phyloP scores from a whole-genome alignment of 148 eudicot genomes.

The Pouteria glomerata region DNA sequence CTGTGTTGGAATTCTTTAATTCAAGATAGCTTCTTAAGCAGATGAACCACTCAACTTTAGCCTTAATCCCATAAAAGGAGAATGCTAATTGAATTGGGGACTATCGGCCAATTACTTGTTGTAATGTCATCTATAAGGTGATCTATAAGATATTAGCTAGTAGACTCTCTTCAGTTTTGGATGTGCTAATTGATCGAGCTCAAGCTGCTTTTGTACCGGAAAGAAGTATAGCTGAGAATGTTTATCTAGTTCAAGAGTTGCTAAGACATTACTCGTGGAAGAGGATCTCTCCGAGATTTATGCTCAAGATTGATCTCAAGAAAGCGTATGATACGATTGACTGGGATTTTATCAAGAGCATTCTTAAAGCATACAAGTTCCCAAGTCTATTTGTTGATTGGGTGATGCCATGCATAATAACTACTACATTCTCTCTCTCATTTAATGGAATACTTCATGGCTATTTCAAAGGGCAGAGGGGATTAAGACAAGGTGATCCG shows the following conservation, averaged over 20 bases:
- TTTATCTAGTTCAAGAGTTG: background rate
- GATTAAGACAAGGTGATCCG: background rate
- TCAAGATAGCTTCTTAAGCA: background rate
- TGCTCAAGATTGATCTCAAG: background rate
- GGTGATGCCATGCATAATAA: background rate
- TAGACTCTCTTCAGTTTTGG: background rate
- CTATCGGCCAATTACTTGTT: background rate
- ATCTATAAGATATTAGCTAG: background rate
- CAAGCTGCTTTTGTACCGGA: background rate
- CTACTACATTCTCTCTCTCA: background rate
- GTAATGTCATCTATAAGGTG: background rate
- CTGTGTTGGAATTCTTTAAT: background rate
- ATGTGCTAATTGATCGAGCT: background rate
- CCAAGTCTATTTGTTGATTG: background rate
- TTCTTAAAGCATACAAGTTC: background rate
- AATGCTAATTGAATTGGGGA: background rate
- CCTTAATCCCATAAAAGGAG: background rate
- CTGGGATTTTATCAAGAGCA: background rate
- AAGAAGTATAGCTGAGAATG: background rate
- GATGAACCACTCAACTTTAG: background rate
- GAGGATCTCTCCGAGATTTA: background rate
- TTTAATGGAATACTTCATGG: background rate
- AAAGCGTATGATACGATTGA: background rate
- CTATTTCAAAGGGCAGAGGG: background rate
- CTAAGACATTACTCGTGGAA: background rate